phyloP scores from a whole-genome alignment of 768 basidiomycete genomes.

The Boletus insuetus region DNA sequence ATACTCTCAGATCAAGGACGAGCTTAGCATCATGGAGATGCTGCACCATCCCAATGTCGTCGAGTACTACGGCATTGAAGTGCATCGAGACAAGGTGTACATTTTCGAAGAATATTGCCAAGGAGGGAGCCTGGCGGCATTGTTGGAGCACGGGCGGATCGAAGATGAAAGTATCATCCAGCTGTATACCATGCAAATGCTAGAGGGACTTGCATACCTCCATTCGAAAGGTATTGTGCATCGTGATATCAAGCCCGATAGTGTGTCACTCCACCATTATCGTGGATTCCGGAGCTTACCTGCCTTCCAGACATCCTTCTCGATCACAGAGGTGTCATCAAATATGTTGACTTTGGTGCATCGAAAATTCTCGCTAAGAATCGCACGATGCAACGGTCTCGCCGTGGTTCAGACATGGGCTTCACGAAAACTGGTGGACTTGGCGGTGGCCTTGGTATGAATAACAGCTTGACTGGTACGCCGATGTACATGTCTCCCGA shows the following conservation, averaged over 20 bases:
- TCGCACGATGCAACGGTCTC: conserved; percentile 71
- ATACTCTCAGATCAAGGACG: conserved; percentile 91
- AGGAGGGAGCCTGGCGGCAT: conserved; percentile 85
- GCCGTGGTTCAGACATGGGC: conserved; percentile 50
- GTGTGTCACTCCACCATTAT: conserved; percentile 47
- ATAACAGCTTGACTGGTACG: conserved; percentile 91
- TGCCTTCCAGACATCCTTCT: conserved; percentile 80
- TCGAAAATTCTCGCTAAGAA: conserved; percentile 95
- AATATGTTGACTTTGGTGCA: conserved; percentile 96
- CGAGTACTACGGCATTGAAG: conserved; percentile 98
- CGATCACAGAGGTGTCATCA: conserved; percentile 86
- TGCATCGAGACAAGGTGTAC: conserved; percentile 97
- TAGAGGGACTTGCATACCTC: conserved; percentile 90
- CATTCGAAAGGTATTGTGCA: conserved; percentile 92
- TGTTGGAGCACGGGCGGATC: conserved; percentile 90
- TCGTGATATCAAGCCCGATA: conserved; percentile 98
- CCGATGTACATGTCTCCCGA: conserved; percentile 99
- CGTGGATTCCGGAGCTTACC: conserved; percentile 6
- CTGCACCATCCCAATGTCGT: conserved; percentile 96
- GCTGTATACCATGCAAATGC: conserved; percentile 95
- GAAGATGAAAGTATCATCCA: conserved; percentile 96
- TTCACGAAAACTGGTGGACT: conserved; percentile 34
- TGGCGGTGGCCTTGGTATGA: conserved; percentile 47
- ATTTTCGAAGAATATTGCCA: conserved; percentile 99
- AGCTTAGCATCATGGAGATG: conserved; percentile 97